Conservation (phyloP, 2,329 filamentous ascomycete species). For the Aspergillus floridensis region DNA sequence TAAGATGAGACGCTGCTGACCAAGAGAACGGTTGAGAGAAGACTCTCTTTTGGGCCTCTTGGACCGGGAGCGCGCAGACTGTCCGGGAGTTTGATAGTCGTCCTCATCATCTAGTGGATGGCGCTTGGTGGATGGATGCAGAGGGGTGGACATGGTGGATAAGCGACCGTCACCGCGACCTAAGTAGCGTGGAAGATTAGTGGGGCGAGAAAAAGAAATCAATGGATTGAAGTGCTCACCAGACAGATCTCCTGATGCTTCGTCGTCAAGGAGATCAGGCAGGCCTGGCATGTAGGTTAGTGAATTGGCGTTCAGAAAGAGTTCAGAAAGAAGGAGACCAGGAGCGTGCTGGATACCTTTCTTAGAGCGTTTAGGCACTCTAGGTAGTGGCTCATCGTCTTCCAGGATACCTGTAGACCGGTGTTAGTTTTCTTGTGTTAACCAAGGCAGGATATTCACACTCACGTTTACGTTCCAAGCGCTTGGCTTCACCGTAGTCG, state of each 20-base stretch:
- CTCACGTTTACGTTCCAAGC: conserved; percentile 48
- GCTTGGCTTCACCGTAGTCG: conserved; percentile 49
- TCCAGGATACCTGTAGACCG: conserved; percentile 42
- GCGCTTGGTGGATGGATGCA: conserved; percentile 36
- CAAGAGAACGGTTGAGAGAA: conserved; percentile 35
- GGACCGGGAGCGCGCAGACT: conserved; percentile 37
- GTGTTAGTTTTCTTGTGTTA: conserved; percentile 7
- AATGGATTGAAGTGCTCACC: conserved; percentile 8
- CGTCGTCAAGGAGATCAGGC: conserved; percentile 34
- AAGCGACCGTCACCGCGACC: conserved; percentile 25
- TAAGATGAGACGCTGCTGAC: conserved; percentile 43
- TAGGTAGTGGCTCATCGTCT: conserved; percentile 47
- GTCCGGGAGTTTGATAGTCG: conserved; percentile 38
- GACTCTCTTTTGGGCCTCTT: conserved; percentile 41
- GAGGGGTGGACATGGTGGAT: conserved; percentile 37
- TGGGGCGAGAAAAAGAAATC: too few species aligned
- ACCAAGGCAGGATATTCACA: conserved; percentile 14
- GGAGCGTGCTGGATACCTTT: conserved; percentile 33
- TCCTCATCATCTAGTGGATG: conserved; percentile 40
- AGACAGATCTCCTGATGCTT: conserved; percentile 31
- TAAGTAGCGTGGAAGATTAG: background rate
- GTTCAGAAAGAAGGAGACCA: conserved; percentile 3
- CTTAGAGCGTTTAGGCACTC: conserved; percentile 45
- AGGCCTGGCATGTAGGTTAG: conserved; percentile 8
- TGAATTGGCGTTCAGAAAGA: background rate